Evolutionary conservation across 2,329 filamentous ascomycete species (phyloP), one percentile per base, ranked within the genome.

Genomic region (Anisogramma anomala): DNA sequence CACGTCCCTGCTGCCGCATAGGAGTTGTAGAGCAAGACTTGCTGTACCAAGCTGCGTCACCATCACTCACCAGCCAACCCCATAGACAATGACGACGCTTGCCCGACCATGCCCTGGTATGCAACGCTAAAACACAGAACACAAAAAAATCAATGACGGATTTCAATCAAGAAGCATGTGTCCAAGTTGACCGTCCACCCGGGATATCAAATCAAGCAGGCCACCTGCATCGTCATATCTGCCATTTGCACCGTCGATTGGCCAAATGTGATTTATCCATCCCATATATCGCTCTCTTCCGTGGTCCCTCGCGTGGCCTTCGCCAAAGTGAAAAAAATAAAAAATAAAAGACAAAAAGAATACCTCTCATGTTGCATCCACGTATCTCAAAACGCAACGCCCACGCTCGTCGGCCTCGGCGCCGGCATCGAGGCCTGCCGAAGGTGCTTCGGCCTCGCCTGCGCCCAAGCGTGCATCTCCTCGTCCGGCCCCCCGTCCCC

Each of bases 311-410:
- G 23, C 6, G 5, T 18, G 10, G 18, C 9, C 8, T 15, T n/a
- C n/a, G n/a, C n/a, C n/a, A n/a, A n/a, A n/a, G n/a, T n/a, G n/a
- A n/a, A n/a, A n/a, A n/a, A n/a, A n/a, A n/a, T n/a, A 27, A 1
- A 27, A n/a, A 10, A 27, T 27, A 13, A 23, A 23, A 9, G 9
- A 23, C 5, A 23, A 23, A 9, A 18, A 25, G 10, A 11, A 15
- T 14, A 27, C n/a, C 8, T 23, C 5, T 7, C n/a, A n/a, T n/a
- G n/a, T n/a, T n/a, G n/a, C n/a, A n/a, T n/a, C n/a, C n/a, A n/a
- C n/a, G n/a, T n/a, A n/a, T 35, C 54, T 61, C 47, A 68, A 52
- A 69, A 66, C 3, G 68, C 67, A 47, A 71, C 61, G 6, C 67
- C 67, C 15, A 71, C 67, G 45, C 63, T 67, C 49, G 55, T 58